Conservation (phyloP, 2,329 filamentous ascomycete species). For the Diaporthe caulivora region DNA sequence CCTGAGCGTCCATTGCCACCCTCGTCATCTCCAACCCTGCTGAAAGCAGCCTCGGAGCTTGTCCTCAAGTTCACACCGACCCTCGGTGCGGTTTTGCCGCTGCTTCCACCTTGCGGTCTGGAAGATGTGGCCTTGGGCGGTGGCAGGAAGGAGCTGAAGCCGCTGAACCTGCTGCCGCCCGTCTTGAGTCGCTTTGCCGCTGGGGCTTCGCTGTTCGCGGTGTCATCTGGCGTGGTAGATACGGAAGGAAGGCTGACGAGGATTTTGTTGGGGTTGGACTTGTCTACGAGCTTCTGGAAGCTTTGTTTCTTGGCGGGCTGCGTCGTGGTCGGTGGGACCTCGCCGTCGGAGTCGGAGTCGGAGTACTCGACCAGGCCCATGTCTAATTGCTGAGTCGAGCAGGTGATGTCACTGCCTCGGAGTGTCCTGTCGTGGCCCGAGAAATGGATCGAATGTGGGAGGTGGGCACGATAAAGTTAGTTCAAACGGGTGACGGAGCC, state of each 20-base stretch:
- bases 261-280: slow-evolving; percentile 86
- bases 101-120: slow-evolving; percentile 45
- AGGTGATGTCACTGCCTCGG: background rate
- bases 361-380: slow-evolving; percentile 90
- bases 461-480: background rate
- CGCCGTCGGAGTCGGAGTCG: slow-evolving; percentile 79
- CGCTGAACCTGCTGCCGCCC: slow-evolving; percentile 75
- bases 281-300: slow-evolving; percentile 85
- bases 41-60: slow-evolving; percentile 85
- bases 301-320: slow-evolving; percentile 63
- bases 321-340: slow-evolving; percentile 45
- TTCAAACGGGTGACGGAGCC: background rate
- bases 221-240: slow-evolving; percentile 51
- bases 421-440: background rate
- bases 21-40: slow-evolving; percentile 57
- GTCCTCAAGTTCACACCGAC: slow-evolving; percentile 83
- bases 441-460: background rate
- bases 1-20: slow-evolving; percentile 42
- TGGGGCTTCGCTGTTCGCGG: slow-evolving; percentile 62
- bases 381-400: slow-evolving; percentile 33
- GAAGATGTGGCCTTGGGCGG: slow-evolving; percentile 76
- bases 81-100: slow-evolving; percentile 53
- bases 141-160: slow-evolving; percentile 89
- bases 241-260: slow-evolving; percentile 79
- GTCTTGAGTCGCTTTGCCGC: slow-evolving; percentile 79